A percentile compares a stretch with the other conserved stretches of the same genome.
Conservation (phyloP, 345 rosid species). For the Acer campestre region DNA sequence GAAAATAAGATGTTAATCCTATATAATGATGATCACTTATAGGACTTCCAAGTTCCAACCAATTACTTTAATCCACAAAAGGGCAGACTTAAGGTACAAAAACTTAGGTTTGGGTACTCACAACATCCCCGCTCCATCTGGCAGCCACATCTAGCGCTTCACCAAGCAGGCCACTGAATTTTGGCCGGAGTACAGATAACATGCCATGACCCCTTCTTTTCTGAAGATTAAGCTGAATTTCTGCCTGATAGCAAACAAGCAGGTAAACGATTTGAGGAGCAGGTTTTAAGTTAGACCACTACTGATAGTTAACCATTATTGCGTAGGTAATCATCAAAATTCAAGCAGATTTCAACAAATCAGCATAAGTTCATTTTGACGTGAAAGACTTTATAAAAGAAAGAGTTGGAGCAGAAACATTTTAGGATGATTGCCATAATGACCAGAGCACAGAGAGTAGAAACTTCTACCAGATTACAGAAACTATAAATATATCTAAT, state of each 20-base stretch:
- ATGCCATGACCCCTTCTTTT: slow-evolving; percentile 95
- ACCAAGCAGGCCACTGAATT: slow-evolving; percentile 95
- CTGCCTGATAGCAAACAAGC: slow-evolving; percentile 66
- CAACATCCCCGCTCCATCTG: slow-evolving; percentile 99
- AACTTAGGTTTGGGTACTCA: slow-evolving; percentile 46
- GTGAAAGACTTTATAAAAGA: background rate
- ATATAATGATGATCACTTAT: background rate
- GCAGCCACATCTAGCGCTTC: slow-evolving; percentile 94
- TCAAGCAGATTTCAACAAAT: slow-evolving; percentile 7
- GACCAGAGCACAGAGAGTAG: background rate
- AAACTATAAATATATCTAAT: background rate
- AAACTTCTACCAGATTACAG: slow-evolving; percentile 14
- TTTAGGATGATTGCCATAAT: slow-evolving; percentile 7
- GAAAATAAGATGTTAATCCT: background rate
- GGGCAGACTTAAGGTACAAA: slow-evolving; percentile 6
- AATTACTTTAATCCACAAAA: slow-evolving; percentile 13
- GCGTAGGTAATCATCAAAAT: slow-evolving; percentile 12
- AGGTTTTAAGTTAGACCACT: slow-evolving; percentile 14
- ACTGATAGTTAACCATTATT: background rate
- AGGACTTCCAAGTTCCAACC: slow-evolving; percentile 10
- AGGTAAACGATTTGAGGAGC: slow-evolving; percentile 1
- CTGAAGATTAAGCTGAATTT: slow-evolving; percentile 93
- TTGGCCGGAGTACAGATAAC: slow-evolving; percentile 84
- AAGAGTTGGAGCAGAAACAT: background rate
- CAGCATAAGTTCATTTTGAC: slow-evolving; percentile 6